Percentiles rank a stretch among this genome's conserved stretches.
phyloP scores from a whole-genome alignment of 257 asterid species.

The Solanum paucissectum region DNA sequence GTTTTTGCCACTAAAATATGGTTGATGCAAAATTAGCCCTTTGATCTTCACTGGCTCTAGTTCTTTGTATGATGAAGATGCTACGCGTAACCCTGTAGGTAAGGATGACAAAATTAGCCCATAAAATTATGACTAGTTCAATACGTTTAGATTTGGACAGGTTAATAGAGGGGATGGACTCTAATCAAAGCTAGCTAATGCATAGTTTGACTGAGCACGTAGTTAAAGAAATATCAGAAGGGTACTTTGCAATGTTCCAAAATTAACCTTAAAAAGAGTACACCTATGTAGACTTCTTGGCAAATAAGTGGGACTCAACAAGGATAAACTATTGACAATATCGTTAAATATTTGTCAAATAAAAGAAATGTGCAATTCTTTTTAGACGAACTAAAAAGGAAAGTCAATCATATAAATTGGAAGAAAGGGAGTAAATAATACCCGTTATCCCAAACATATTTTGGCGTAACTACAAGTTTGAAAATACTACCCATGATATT shows the following conservation, averaged over 20 bases:
- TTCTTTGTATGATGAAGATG: neutral
- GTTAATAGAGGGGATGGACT: neutral
- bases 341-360: too few species aligned
- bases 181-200: neutral
- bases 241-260: too few species aligned
- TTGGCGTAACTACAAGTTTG: too few species aligned
- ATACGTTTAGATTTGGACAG: neutral
- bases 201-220: neutral
- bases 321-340: too few species aligned
- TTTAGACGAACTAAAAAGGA: too few species aligned
- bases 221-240: neutral
- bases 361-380: too few species aligned
- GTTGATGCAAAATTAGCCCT: constrained; percentile 17
- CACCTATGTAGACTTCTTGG: too few species aligned
- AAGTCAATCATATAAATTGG: too few species aligned
- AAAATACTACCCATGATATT: neutral
- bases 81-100: neutral
- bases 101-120: neutral
- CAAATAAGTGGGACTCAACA: too few species aligned
- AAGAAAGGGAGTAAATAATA: too few species aligned
- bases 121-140: neutral
- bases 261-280: too few species aligned
- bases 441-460: too few species aligned
- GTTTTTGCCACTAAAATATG: constrained; percentile 12
- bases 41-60: constrained; percentile 3